Evolutionary conservation across 164 flowering plant species (phyloP), one percentile per base, ranked within the genome.

Genomic region (Magnolia sinica): DNA sequence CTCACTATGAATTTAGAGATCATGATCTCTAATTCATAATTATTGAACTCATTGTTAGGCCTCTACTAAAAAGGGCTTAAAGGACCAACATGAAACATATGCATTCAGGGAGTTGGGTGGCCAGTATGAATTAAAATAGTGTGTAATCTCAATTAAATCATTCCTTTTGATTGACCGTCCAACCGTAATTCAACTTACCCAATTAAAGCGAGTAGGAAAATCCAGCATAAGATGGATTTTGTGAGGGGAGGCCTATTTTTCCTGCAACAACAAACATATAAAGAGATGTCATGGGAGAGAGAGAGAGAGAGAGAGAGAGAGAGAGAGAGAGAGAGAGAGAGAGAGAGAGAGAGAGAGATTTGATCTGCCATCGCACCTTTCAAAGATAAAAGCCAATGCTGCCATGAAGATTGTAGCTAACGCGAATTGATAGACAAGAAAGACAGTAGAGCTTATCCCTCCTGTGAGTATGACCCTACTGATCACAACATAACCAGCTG

Each of bases 391-490:
- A 13, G 81, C 77, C 16, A 78, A 73, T 19, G 50, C 31, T 58
- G 55, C 77, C 77, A 74, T 78, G 64, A 74, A 78, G 64, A 75
- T 52, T 6, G 81, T 69, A 11, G 81, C 81, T 63, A 78, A n/a
- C 10, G 74, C 74, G 74, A 78, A 78, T 24, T 78, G 81, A 70
- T 78, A 74, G 64, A 78, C 70, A 31, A 74, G 77, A 22, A 74
- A 78, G 3, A 78, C 74, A 74, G 70, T 78, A 19, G 81, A 74
- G 51, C 74, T 78, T 18, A 78, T 78, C 31, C 81, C 81, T 24
- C 70, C 63, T 58, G 75, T 76, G 64, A 78, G 52, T 20, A 78
- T 74, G 7, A 78, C 77, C 24, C 69, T 78, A 66, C 81, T 78
- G 9, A 78, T 19, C 7, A 74, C 77, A 61, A 78, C 24, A 27